Evolutionary conservation across 2,329 filamentous ascomycete species (phyloP).

Genomic region (Trichoderma guizhouense): DNA sequence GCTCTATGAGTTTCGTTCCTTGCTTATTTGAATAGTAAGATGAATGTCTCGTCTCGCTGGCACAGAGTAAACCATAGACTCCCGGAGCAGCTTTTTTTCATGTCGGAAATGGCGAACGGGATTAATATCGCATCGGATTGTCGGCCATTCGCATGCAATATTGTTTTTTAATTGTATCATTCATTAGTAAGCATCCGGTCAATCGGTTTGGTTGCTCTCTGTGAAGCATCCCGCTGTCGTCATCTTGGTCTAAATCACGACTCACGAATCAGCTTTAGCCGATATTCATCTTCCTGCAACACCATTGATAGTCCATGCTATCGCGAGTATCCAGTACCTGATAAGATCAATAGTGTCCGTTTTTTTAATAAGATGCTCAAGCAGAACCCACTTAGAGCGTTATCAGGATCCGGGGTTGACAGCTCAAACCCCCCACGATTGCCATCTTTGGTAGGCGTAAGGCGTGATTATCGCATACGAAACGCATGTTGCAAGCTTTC

Average conservation of each 20-base stretch:
- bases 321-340: not conserved
- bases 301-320: not conserved
- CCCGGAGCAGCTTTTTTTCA: not conserved
- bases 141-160: not conserved
- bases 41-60: not conserved
- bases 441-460: not conserved
- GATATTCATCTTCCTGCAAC: not conserved
- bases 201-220: not conserved
- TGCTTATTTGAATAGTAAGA: not conserved
- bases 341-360: not conserved
- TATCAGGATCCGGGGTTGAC: not conserved
- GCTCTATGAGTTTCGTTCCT: not conserved
- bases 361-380: not conserved
- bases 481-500: not conserved
- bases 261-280: slow-evolving; percentile 6
- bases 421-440: slow-evolving; percentile 2
- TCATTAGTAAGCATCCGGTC: not conserved
- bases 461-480: not conserved
- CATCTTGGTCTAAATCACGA: slow-evolving; percentile 15
- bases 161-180: not conserved
- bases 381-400: not conserved
- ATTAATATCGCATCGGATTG: not conserved
- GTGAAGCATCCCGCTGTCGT: slow-evolving; percentile 8
- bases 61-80: not conserved
- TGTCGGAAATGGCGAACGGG: not conserved